A percentile compares a stretch with the other conserved stretches of the same genome.
phyloP scores from a whole-genome alignment of 202 grass and related monocot species.

The Zizania palustris region DNA sequence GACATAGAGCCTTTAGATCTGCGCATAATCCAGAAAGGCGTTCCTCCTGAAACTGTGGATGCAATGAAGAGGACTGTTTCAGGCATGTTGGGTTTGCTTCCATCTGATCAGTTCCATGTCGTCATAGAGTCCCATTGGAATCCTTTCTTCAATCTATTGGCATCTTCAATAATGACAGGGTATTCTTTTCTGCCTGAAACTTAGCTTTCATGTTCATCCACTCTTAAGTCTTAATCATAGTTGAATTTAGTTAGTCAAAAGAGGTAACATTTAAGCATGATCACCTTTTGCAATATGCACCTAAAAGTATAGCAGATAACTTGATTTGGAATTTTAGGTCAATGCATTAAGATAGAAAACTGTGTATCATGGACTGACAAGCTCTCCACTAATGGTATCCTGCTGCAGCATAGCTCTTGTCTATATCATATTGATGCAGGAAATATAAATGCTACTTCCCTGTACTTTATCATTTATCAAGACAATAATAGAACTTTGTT shows the following conservation, averaged over 20 bases:
- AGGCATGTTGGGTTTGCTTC: constrained; percentile 86
- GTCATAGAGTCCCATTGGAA: constrained; percentile 79
- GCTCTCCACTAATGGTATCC: neutral
- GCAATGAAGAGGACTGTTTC: constrained; percentile 97
- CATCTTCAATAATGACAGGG: constrained; percentile 95
- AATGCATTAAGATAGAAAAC: neutral
- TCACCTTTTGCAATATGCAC: constrained; percentile 17
- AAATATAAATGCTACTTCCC: neutral
- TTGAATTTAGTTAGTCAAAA: constrained; percentile 36
- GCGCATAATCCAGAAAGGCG: constrained; percentile 78
- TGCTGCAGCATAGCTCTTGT: constrained; percentile 21
- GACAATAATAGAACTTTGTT: neutral
- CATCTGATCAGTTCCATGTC: constrained; percentile 85
- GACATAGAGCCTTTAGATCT: constrained; percentile 87
- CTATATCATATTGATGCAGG: neutral
- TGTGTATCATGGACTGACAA: constrained; percentile 11
- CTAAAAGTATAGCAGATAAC: neutral
- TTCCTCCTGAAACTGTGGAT: constrained; percentile 78
- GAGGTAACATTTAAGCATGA: constrained; percentile 19
- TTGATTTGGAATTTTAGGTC: neutral
- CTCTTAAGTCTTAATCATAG: constrained; percentile 1
- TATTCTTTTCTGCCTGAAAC: constrained; percentile 46
- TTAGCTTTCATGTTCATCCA: constrained; percentile 14
- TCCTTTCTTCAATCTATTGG: constrained; percentile 79
- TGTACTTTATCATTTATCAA: neutral